Conservation (phyloP, 225 moss, liverwort and hornwort genomes). For the Thuidium tamariscinum region DNA sequence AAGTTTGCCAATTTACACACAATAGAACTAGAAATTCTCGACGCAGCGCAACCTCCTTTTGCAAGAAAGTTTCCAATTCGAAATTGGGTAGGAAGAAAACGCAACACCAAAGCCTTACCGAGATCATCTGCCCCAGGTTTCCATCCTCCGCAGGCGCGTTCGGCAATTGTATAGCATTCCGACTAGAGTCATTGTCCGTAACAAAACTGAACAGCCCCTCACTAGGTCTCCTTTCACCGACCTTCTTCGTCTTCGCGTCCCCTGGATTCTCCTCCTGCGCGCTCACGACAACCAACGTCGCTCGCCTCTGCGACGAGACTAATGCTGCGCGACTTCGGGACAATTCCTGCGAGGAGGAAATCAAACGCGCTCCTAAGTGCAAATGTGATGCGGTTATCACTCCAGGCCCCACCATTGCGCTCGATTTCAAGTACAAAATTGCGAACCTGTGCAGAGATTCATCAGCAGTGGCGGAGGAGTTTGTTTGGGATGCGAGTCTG, state of each 20-base stretch:
- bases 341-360: neutral
- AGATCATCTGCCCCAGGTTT: conserved; percentile 92
- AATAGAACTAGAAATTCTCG: neutral
- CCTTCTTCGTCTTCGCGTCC: conserved; percentile 4
- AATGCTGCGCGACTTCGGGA: neutral
- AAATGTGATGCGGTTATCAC: neutral
- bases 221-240: conserved; percentile 5
- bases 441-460: neutral
- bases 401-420: neutral
- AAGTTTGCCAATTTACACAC: neutral
- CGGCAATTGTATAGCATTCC: conserved; percentile 74
- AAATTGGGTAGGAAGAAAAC: neutral
- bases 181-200: conserved; percentile 79
- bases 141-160: conserved; percentile 84
- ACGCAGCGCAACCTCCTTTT: neutral
- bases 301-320: neutral
- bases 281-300: neutral
- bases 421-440: neutral
- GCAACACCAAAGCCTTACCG: conserved; percentile 1
- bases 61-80: neutral
- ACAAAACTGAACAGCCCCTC: conserved; percentile 75
- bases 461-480: neutral
- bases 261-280: neutral
- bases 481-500: neutral
- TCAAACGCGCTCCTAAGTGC: neutral